A percentile compares a stretch with the other conserved stretches of the same genome.
These are phyloP conservation scores for Mycena latifolia DNA, from an alignment of 768 basidiomycete genomes.

Conservation along the genomic window DNA sequence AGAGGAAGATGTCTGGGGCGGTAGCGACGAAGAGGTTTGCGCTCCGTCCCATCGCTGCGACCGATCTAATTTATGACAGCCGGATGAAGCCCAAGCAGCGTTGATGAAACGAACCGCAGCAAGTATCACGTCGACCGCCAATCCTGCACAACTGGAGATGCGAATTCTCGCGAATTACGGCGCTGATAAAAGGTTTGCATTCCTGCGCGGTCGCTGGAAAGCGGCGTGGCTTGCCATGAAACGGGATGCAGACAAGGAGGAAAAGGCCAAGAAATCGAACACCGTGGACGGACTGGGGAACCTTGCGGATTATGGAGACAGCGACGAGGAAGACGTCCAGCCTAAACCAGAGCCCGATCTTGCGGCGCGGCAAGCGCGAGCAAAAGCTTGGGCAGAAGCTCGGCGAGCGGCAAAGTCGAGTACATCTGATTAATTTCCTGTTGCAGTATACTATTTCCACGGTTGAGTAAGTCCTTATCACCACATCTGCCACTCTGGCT, in stretches of 20 bases:
- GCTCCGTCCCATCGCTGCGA: background rate
- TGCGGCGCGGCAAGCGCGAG: conserved; percentile 51
- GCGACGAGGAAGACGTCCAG: conserved; percentile 60
- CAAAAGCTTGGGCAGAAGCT: conserved; percentile 69
- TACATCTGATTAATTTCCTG: background rate
- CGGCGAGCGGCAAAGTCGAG: conserved; percentile 49
- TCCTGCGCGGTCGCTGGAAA: conserved; percentile 83
- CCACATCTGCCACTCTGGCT: conserved; percentile 32
- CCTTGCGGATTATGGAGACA: conserved; percentile 71
- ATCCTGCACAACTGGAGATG: conserved; percentile 87
- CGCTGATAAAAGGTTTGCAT: conserved; percentile 81
- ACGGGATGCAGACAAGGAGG: conserved; percentile 53
- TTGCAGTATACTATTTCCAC: background rate
- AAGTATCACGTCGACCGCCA: conserved; percentile 78
- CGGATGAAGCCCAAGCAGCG: conserved; percentile 67
- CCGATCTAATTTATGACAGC: conserved; percentile 51
- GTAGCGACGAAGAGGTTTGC: conserved; percentile 77
- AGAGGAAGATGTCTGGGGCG: conserved; percentile 68
- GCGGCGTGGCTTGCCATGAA: conserved; percentile 72
- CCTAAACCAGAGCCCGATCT: conserved; percentile 21
- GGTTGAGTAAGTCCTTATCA: conserved; percentile 1
- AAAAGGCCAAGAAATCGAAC: conserved; percentile 43
- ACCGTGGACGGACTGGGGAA: conserved; percentile 55
- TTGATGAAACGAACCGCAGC: conserved; percentile 83
- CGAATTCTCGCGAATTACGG: conserved; percentile 91